Conservation (phyloP, 257 asterid genomes). For the Fraxinus americana region DNA sequence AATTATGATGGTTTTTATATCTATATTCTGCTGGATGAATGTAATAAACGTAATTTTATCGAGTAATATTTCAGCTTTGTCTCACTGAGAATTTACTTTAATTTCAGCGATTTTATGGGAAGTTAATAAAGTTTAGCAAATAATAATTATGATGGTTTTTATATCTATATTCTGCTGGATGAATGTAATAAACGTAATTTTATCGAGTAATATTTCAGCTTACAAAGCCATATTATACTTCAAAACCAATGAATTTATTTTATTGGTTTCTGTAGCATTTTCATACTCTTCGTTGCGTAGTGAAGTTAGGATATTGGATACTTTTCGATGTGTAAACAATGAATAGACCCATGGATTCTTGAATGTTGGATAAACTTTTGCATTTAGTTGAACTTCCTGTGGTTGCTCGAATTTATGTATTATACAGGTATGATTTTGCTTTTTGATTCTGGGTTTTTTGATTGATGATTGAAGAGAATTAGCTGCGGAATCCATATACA, state of each 20-base stretch:
- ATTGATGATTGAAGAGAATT: slow-evolving; percentile 63
- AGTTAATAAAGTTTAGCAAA: not conserved
- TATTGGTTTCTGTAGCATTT: not conserved
- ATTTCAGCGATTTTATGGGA: not conserved
- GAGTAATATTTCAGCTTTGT: not conserved
- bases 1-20: not conserved
- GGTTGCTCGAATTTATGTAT: not conserved
- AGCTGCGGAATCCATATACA: slow-evolving; percentile 92
- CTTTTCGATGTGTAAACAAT: not conserved
- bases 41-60: not conserved
- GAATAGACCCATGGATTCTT: not conserved
- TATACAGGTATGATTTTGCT: slow-evolving; percentile 8
- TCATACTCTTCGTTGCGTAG: not conserved
- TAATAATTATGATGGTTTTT: not conserved
- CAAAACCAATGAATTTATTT: not conserved
- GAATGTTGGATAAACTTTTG: not conserved
- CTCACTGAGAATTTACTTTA: not conserved
- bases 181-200: not conserved
- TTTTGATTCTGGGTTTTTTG: slow-evolving; percentile 36
- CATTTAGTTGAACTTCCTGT: not conserved
- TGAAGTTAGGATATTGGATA: not conserved
- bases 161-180: not conserved
- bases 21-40: not conserved
- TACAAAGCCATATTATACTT: not conserved
- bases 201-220: not conserved